Evolutionary conservation across 129 eudicot genomes (phyloP).

Genomic region (Deinandra increscens): DNA sequence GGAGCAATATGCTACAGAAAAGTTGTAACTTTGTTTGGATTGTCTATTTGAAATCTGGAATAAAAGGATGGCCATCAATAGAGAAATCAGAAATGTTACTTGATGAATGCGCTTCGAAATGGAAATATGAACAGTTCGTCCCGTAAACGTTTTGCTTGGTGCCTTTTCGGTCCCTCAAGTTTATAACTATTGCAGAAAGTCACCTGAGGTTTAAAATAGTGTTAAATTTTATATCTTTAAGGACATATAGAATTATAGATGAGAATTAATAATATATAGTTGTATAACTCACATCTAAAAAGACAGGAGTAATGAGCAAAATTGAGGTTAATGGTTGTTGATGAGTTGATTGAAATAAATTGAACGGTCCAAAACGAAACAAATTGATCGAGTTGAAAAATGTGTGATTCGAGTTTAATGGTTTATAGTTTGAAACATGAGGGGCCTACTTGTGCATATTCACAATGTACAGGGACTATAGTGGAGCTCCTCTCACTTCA

Average conservation of each 20-base stretch:
- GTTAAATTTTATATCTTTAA: no score
- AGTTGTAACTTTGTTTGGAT: constrained; percentile 17
- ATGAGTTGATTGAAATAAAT: no score
- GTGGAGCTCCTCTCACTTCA: constrained; percentile 42
- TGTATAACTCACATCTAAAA: neutral
- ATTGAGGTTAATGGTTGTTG: neutral
- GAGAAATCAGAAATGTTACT: constrained; percentile 20
- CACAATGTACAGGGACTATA: constrained; percentile 38
- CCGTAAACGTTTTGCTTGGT: neutral
- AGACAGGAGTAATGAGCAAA: neutral
- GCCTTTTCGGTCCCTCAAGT: neutral
- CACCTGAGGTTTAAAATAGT: neutral
- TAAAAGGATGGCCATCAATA: constrained; percentile 18
- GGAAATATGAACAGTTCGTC: neutral
- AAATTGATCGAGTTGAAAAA: no score
- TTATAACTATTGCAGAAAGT: neutral
- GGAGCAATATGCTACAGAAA: neutral
- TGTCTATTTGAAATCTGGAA: constrained; percentile 17
- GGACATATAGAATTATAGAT: no score
- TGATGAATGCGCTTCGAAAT: constrained; percentile 31
- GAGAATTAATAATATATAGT: no score
- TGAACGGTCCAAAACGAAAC: no score
- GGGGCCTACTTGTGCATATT: constrained; percentile 19
- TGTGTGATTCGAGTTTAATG: no score
- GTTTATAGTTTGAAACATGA: neutral